A percentile compares a stretch with the other conserved stretches of the same genome.
These are phyloP conservation scores for Lipomyces anomalus DNA, from an alignment of 805 yeast species.

Conservation along the genomic window DNA sequence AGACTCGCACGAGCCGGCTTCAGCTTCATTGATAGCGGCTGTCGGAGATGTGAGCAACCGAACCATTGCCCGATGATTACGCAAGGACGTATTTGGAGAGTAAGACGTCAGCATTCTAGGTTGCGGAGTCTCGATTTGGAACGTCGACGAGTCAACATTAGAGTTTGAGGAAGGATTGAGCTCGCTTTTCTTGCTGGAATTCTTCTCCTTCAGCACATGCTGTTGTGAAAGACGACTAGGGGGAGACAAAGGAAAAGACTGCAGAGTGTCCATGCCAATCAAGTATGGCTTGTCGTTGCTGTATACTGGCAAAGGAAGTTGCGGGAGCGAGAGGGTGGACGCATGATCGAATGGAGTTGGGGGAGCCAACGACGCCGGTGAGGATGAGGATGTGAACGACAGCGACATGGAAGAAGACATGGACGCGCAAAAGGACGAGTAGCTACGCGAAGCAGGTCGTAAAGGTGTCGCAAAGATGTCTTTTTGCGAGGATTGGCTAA, in stretches of 20 bases:
- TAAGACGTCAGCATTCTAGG: constrained; percentile 4
- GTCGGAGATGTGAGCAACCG: constrained; percentile 27
- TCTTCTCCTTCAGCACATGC: neutral
- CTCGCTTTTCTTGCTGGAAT: neutral
- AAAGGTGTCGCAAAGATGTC: constrained; percentile 18
- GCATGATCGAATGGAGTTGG: neutral
- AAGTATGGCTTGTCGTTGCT: neutral
- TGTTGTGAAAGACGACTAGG: neutral
- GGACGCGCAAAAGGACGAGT: neutral
- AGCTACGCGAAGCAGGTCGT: constrained; percentile 15
- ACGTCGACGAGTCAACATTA: neutral
- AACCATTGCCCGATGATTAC: constrained; percentile 28
- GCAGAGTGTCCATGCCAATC: neutral
- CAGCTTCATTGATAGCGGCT: constrained; percentile 1
- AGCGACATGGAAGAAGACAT: constrained; percentile 10
- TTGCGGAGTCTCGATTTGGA: neutral
- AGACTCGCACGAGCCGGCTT: neutral
- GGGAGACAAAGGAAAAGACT: neutral
- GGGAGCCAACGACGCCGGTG: constrained; percentile 14
- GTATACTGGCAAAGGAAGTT: neutral
- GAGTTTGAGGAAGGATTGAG: neutral
- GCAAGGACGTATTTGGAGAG: constrained; percentile 28
- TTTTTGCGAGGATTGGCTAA: neutral
- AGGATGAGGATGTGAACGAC: constrained; percentile 21
- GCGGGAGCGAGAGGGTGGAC: no score